Evolutionary conservation across 805 yeast species (phyloP).

Genomic region (Metschnikowia koreensis): DNA sequence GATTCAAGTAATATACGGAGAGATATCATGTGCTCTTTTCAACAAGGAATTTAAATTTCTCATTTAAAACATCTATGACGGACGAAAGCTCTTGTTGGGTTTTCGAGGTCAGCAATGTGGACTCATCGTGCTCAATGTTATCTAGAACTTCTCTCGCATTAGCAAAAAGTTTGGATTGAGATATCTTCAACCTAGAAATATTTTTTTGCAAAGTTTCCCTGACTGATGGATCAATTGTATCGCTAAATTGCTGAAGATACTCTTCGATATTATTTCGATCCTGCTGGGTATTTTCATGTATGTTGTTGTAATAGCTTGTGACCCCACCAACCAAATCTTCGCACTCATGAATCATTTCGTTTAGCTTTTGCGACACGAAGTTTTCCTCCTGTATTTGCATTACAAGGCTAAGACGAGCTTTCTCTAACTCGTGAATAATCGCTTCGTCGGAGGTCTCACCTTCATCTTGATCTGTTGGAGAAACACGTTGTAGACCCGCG

Average conservation of each 20-base stretch:
- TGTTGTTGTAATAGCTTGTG: conserved; percentile 28
- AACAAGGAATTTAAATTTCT: neutral
- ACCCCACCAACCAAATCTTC: conserved; percentile 33
- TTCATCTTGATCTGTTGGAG: neutral
- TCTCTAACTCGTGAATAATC: conserved; percentile 26
- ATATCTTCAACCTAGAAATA: neutral
- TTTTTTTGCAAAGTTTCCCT: conserved; percentile 1
- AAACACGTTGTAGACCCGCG: neutral
- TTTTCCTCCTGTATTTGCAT: conserved; percentile 43
- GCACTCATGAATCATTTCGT: conserved; percentile 33
- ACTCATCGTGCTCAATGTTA: neutral
- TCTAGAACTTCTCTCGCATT: conserved; percentile 3
- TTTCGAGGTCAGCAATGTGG: neutral
- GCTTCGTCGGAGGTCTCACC: conserved; percentile 23
- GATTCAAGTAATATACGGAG: neutral
- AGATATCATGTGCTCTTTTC: neutral
- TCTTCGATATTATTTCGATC: neutral
- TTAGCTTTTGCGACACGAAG: conserved; percentile 28
- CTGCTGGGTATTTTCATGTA: conserved; percentile 17
- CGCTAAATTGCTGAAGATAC: neutral
- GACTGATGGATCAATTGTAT: neutral
- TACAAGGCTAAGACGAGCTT: conserved; percentile 28
- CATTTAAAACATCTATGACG: conserved; percentile 3
- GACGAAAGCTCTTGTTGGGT: conserved; percentile 1
- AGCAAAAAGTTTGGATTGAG: neutral